Evolutionary conservation across 1,139 yeast genomes (phyloP), one percentile per base, ranked within the genome.

Genomic region (Petasospora rhodanensis): DNA sequence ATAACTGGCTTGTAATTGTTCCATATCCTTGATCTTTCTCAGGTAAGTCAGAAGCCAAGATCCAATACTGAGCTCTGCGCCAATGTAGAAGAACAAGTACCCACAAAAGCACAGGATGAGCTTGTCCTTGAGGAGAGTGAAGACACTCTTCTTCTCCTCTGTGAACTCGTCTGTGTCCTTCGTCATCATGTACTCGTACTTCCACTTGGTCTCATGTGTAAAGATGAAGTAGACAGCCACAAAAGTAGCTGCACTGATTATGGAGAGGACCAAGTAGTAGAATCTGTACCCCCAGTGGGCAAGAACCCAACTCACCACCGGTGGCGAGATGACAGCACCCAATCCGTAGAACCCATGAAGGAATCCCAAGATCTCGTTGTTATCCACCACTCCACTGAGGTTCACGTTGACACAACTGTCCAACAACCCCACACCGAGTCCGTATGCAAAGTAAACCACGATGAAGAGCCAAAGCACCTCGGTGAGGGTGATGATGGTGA

Each of bases 21-120:
- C 49, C 34, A 66, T 54, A 1, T 63, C 43, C 42, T 74, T 70
- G 28, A 76, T 66, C 21, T 78, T 63, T 18, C 73, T 55, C 29
- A 78, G 52, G 46, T 68, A 81, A 14, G 81, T 71, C 42, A 76
- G 68, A 25, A 78, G 47, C 87, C 87, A 81, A 2, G 79, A 64
- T 0, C 85, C 87, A 40, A 80, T 73, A 4, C 81, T 68, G n/a
- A 73, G 70, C 51, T 79, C 87, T 6, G 76, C 75, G 3, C 91
- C 89, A 20, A 79, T 68, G 46, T 79, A 79, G 8, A 74, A 50
- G 52, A 79, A 79, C 27, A 80, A 54, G 31, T 69, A 64, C 0
- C 61, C 21, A 1, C 85, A 62, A 45, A 75, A 70, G 13, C 67
- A 48, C 55, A 72, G 57, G 8, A 78, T 68, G 15, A 68, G 52